Evolutionary conservation across 768 basidiomycete species (phyloP), one percentile per base, ranked within the genome.

Genomic region (Rossbeevera mucosa): DNA sequence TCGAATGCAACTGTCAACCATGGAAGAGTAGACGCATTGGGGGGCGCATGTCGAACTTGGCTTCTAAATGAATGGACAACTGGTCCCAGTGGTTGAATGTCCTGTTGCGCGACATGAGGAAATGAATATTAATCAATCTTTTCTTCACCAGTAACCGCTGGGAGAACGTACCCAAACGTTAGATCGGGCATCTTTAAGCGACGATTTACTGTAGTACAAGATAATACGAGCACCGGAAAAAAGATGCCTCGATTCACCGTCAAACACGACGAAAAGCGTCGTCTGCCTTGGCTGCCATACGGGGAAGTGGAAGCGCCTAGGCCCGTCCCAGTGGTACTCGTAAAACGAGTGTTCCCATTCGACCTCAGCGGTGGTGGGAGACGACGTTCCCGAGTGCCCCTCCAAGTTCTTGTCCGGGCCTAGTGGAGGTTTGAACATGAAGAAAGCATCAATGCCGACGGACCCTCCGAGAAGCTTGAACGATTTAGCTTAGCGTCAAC

Each of bases 281-380:
- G 63, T 64, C 46, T 59, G 59, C 22, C 60, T 56, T 9, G 63
- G 63, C 20, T 64, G 57, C 62, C 63, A 56, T 14, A 62, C 59
- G 4, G 59, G 59, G 41, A 64, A 30, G 16, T 59, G 54, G 11
- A 22, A 13, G 7, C 63, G 57, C 38, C 47, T 64, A 7, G 63
- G 62, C 21, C 60, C 63, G 16, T 64, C 55, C 63, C 59, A 64
- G 36, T 64, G 47, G 22, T 56, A 52, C 11, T 64, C 62, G 2
- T 62, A 56, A 3, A 64, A 30, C 7, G 59, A 62, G 43, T 44
- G 48, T 30, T 51, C 48, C 11, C 11, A 1, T 36, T 5, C 33
- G 33, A 36, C 33, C 33, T 36, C 16, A 18, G n/a, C 14, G 14
- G 36, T 18, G 16, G 36, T 2, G 18, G 36, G 18, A 38, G 36